phyloP scores from a whole-genome alignment of 2,329 filamentous ascomycete genomes.

The Celoporthe dispersa region DNA sequence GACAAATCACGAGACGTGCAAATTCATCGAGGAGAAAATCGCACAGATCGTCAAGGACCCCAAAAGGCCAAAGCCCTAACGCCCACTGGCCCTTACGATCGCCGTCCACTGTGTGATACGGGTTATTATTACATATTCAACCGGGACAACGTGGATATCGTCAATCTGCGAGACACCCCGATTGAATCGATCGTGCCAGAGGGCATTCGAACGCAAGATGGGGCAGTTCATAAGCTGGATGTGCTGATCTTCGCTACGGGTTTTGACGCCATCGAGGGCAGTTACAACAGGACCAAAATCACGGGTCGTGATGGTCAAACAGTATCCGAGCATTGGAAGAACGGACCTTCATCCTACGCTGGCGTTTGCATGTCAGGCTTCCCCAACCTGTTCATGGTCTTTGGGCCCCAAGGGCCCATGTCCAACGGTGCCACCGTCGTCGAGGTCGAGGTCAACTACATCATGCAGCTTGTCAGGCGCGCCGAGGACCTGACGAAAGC shows the following conservation, averaged over 20 bases:
- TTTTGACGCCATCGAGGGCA: conserved; percentile 41
- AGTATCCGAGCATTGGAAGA: conserved; percentile 40
- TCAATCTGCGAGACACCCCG: conserved; percentile 47
- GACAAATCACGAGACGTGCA: conserved; percentile 50
- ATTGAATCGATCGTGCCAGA: conserved; percentile 45
- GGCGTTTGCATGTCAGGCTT: conserved; percentile 31
- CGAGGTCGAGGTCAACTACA: not conserved
- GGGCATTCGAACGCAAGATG: conserved; percentile 45
- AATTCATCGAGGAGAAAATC: conserved; percentile 53
- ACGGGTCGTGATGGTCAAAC: conserved; percentile 35
- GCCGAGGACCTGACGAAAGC: no score
- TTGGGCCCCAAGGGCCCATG: conserved; percentile 28
- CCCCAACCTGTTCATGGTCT: conserved; percentile 32
- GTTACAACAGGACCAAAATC: conserved; percentile 36
- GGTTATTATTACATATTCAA: conserved; percentile 55
- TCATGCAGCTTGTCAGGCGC: no score
- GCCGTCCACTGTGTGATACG: conserved; percentile 46
- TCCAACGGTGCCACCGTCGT: not conserved
- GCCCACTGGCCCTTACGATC: conserved; percentile 50
- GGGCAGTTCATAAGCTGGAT: conserved; percentile 42
- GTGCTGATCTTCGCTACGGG: conserved; percentile 41
- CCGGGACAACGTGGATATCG: conserved; percentile 48
- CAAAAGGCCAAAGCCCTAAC: conserved; percentile 47
- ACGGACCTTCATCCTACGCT: conserved; percentile 38
- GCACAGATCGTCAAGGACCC: conserved; percentile 49